Evolutionary conservation across 1,139 yeast species (phyloP), one percentile per base, ranked within the genome.

Genomic region (Pichia cactophila): DNA sequence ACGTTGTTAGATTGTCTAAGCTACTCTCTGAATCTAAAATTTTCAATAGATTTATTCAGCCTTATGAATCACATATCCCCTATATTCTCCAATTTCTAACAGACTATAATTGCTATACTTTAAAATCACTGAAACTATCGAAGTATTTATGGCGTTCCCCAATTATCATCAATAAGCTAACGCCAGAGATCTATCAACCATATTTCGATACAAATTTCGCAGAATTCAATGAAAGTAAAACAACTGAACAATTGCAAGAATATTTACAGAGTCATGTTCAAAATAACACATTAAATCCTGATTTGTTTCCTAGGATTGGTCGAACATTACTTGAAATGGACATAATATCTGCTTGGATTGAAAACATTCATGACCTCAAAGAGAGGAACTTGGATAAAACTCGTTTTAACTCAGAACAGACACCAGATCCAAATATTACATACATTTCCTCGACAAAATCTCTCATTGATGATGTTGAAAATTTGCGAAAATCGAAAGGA

Each of bases 61-160:
- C 81, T 0, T 86, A 72, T 61, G 98, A 92, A 60, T 74, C 90
- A 0, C 97, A 92, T 61, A 73, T 92, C 12, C 94, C 96, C 0
- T 83, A 72, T 59, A 63, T 78, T 1, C 65, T 88, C 20, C 97
- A 92, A 61, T 88, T 92, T 61, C 66, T 87, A 40, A 73, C 87
- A 0, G 98, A 94, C 61, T 88, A 75, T 65, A 90, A 90, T 60
- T 67, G 90, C 38, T 87, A 76, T 63, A 95, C 96, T 0, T 87
- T 97, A 64, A 83, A 84, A 6, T 85, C 94, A 89, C 54, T 92
- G 37, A 69, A 73, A 26, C 49, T 75, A 51, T 51, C 56, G 33
- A 47, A 59, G 2, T 62, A 66, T 41, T 69, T 63, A 49, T 74
- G 74, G 61, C 58, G 81, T 44, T 58, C 61, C 10, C 81, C 81